Base-by-base conservation (phyloP, 305 asterid genomes). In the Fraxinus angustifolia region DNA sequence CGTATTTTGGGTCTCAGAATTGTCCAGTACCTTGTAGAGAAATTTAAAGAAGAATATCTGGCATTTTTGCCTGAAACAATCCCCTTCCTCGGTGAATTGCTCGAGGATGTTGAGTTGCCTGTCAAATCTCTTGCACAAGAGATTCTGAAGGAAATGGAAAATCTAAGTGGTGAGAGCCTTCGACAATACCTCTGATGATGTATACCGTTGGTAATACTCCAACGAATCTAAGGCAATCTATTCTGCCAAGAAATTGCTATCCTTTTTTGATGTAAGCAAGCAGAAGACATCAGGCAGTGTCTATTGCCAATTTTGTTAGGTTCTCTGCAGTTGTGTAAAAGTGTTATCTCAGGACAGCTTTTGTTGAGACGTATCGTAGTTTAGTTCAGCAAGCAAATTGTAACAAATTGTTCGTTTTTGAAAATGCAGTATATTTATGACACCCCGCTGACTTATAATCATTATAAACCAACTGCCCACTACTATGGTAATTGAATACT, bases 121-220 rank as follows among this genome's bases (percentile, higher is more conserved):
- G 96, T 95, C 42, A 95, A 92, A 88, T 82, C 93, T 45, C 97
- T 95, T 74, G 92, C 99, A 0, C 99, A 95, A 83, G 97, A 94
- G 48, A 88, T 91, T 78, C 84, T 93, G 10, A 91, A 86, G 83
- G 97, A 95, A 83, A 90, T 95, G 94, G 99, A 95, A 81, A 80
- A 82, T 10, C 45, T 91, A 84, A 91, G 96, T 8, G 97, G 97
- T 0, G 99, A 95, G 87, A 92, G 92, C 90, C 94, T 95, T 38
- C 82, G 87, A 30, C 85, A 95, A 19, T 93, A 95, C 87, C 95
- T 95, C 62, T 95, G 87, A 91, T 50, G 33, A 70, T 74, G 34
- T 65, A 70, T 5, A 65, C 3, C 26, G 19, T 17, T 40, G 40
- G 23, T 11, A 45, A 28, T 14, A 16, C 35, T 16, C 3, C 31